Percentiles rank a stretch among this genome's conserved stretches.
Conservation (phyloP, 2,329 filamentous ascomycete genomes). For the Blumeria hordei region DNA sequence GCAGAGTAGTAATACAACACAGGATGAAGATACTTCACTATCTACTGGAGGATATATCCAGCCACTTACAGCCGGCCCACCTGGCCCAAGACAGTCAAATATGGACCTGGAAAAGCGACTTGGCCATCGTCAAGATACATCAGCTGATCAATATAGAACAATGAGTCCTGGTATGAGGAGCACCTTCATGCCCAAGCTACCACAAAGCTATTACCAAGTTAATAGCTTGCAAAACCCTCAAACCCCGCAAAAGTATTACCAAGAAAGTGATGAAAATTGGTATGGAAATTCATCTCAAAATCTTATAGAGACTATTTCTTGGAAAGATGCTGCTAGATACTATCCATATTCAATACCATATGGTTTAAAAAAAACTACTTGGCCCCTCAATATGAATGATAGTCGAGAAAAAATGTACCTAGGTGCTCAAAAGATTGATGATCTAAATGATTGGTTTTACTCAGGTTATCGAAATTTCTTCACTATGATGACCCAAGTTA, state of each 20-base stretch:
- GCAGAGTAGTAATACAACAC: background rate
- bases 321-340: constrained; percentile 8
- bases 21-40: background rate
- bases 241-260: background rate
- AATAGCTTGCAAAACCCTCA: background rate
- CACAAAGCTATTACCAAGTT: background rate
- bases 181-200: background rate
- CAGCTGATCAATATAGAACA: background rate
- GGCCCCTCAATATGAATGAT: no score
- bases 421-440: constrained; percentile 3
- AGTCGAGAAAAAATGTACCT: constrained; percentile 1
- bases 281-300: constrained; percentile 2
- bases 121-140: background rate
- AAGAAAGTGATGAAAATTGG: background rate
- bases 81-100: constrained; percentile 11
- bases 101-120: background rate
- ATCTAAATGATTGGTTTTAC: constrained; percentile 12
- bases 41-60: constrained; percentile 11
- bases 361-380: background rate
- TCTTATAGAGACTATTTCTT: constrained; percentile 11
- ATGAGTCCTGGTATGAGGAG: background rate
- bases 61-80: constrained; percentile 16
- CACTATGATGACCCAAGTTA: constrained; percentile 6
- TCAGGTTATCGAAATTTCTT: constrained; percentile 10
- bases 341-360: constrained; percentile 9